Evolutionary conservation across 2,329 filamentous ascomycete species (phyloP), one percentile per base, ranked within the genome.

Genomic region (Sporothrix luriei): DNA sequence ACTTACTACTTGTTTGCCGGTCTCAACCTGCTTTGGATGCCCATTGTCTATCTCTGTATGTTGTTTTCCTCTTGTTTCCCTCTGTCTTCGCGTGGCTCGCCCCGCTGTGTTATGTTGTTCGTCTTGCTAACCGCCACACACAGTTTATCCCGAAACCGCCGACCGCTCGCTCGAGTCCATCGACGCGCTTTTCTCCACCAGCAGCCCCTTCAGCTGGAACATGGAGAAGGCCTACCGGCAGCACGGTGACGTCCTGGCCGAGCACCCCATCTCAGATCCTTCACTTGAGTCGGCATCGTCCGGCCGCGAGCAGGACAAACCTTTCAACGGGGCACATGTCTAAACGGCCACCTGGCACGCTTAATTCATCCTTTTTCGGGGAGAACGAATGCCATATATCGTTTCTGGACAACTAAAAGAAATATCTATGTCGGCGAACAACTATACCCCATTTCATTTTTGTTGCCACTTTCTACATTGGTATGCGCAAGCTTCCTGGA

Each of bases 261-360:
- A 72, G 68, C 72, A 73, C 65, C 68, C 68, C 4, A 52, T 70
- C 14, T 26, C 38, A 4, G 38, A 69, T 6, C 16, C 83, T 70
- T 84, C 83, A 72, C 85, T 86, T 68, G 85, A 84, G 76, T 86
- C 88, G 78, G 88, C 87, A 78, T 79, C 82, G 69, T 83, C 77
- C 10, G 72, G 74, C 70, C 84, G 79, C 74, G 80, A 77, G 74
- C 75, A 73, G 48, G 78, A 78, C 75, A 83, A 80, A 74, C 76
- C 75, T 4, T 2, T 16, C 57, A 43, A 40, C 38, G 24, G 29
- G 26, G 26, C 14, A 10, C 16, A 33, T 21, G 64, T 66, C 64
- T 66, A 66, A 24, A 21, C 7, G 5, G 11, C 57, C n/a, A 9
- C 29, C 49, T 3, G 49, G 4, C n/a, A 24, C 33, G 33, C 33